phyloP scores from a whole-genome alignment of 1,284 basidiomycete genomes.

The Entoloma clypeatum region DNA sequence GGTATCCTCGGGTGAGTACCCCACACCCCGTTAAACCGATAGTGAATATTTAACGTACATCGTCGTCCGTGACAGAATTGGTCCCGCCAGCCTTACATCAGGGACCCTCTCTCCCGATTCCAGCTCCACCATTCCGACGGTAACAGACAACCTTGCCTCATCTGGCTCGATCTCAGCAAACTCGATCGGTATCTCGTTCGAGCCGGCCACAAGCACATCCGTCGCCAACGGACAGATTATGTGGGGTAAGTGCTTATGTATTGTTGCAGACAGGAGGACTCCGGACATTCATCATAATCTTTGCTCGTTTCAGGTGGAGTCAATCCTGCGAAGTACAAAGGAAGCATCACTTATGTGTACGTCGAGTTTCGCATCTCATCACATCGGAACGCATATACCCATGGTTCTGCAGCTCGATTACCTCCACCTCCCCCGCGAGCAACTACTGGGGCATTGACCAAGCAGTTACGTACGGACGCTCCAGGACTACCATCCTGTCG shows the following conservation, averaged over 20 bases:
- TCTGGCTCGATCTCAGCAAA: slow-evolving; percentile 35
- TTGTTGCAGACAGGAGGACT: background rate
- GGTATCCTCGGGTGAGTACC: slow-evolving; percentile 48
- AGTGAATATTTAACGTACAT: background rate
- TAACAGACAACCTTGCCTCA: slow-evolving; percentile 47
- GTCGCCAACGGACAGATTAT: slow-evolving; percentile 40
- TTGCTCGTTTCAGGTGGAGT: slow-evolving; percentile 40
- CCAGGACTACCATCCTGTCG: slow-evolving; percentile 41
- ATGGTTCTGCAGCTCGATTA: slow-evolving; percentile 42
- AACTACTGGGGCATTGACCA: slow-evolving; percentile 64
- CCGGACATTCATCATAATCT: too few relatives aligned
- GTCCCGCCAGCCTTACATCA: slow-evolving; percentile 45
- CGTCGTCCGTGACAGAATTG: slow-evolving; percentile 39
- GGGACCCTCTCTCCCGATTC: slow-evolving; percentile 34
- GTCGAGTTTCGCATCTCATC: slow-evolving; percentile 16
- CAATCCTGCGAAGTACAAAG: slow-evolving; percentile 46
- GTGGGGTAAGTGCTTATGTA: slow-evolving; percentile 34
- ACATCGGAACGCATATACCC: background rate
- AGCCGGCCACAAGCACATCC: slow-evolving; percentile 33
- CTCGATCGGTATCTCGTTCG: slow-evolving; percentile 47
- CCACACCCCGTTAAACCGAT: background rate
- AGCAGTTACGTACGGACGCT: slow-evolving; percentile 46
- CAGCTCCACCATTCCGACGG: slow-evolving; percentile 35
- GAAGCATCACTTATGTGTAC: slow-evolving; percentile 42
- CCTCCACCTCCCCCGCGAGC: slow-evolving; percentile 44